Conservation (phyloP, 371 early-diverging fungal species). For the Mucor lusitanicus region DNA sequence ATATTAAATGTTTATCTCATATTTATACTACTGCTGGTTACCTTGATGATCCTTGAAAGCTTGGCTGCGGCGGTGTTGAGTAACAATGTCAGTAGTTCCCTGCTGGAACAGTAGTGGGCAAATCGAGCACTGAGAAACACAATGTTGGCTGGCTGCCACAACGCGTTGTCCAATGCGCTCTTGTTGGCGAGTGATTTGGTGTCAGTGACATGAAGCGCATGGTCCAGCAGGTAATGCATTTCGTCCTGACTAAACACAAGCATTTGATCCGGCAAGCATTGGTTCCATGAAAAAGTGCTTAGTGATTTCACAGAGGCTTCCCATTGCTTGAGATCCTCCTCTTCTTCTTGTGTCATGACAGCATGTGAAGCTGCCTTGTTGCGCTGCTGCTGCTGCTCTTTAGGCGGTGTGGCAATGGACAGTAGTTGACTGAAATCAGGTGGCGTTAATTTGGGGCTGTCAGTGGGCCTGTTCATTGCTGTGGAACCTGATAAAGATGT, state of each 20-base stretch:
- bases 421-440: slow-evolving; percentile 12
- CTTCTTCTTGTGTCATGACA: slow-evolving; percentile 24
- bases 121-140: slow-evolving; percentile 87
- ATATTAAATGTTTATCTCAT: not conserved
- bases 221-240: slow-evolving; percentile 66
- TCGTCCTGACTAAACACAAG: slow-evolving; percentile 79
- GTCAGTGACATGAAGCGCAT: slow-evolving; percentile 53
- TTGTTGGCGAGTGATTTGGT: slow-evolving; percentile 35
- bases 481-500: not conserved
- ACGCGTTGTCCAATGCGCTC: slow-evolving; percentile 29
- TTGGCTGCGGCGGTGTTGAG: slow-evolving; percentile 54
- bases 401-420: not conserved
- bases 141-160: slow-evolving; percentile 79
- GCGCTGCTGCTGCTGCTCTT: not conserved
- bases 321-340: slow-evolving; percentile 27
- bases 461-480: not conserved
- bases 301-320: slow-evolving; percentile 24
- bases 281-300: slow-evolving; percentile 71
- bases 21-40: slow-evolving; percentile 3
- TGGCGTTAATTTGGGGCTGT: not conserved
- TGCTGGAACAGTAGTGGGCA: slow-evolving; percentile 72
- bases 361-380: not conserved
- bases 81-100: slow-evolving; percentile 68
- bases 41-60: slow-evolving; percentile 58
- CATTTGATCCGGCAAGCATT: slow-evolving; percentile 84